phyloP scores from a whole-genome alignment of 768 basidiomycete species.

The Termitomyces bulborhizus region DNA sequence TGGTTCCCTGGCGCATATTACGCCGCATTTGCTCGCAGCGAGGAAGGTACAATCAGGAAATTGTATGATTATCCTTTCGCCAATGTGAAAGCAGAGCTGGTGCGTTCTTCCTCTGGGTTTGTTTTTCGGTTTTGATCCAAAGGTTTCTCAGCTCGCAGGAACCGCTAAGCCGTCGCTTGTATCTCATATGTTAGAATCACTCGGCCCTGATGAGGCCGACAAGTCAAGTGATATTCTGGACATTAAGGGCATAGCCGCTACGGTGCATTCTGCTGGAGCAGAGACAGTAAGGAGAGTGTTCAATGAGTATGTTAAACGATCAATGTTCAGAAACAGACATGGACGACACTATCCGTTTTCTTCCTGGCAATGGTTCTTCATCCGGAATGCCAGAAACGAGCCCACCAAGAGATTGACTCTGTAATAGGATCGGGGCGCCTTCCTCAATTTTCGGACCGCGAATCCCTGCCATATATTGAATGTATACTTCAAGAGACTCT shows the following conservation, averaged over 20 bases:
- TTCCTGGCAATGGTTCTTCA: slow-evolving; percentile 22
- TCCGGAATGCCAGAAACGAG: slow-evolving; percentile 12
- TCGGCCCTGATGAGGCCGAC: slow-evolving; percentile 4
- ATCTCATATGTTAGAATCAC: slow-evolving; percentile 9
- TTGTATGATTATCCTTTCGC: slow-evolving; percentile 26
- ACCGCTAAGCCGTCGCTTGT: slow-evolving; percentile 18
- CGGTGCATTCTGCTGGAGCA: slow-evolving; percentile 9
- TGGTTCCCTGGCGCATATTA: slow-evolving; percentile 28
- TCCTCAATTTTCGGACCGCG: slow-evolving; percentile 18
- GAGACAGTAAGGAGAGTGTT: slow-evolving; percentile 8
- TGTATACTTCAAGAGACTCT: slow-evolving; percentile 11
- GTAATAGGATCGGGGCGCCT: slow-evolving; percentile 20
- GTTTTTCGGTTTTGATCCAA: background rate
- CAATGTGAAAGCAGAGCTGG: slow-evolving; percentile 26
- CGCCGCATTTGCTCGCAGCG: slow-evolving; percentile 13
- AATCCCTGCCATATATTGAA: slow-evolving; percentile 16
- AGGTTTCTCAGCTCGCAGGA: slow-evolving; percentile 12
- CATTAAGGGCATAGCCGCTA: slow-evolving; percentile 9
- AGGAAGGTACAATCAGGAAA: slow-evolving; percentile 4
- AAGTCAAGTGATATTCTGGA: slow-evolving; percentile 1
- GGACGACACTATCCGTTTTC: slow-evolving; percentile 12
- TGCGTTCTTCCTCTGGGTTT: slow-evolving; percentile 6
- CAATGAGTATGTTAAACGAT: no score
- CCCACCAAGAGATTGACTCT: slow-evolving; percentile 23
- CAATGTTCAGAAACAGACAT: no score